Conservation (phyloP, 1,284 basidiomycete species). For the Tilletia walkeri region DNA sequence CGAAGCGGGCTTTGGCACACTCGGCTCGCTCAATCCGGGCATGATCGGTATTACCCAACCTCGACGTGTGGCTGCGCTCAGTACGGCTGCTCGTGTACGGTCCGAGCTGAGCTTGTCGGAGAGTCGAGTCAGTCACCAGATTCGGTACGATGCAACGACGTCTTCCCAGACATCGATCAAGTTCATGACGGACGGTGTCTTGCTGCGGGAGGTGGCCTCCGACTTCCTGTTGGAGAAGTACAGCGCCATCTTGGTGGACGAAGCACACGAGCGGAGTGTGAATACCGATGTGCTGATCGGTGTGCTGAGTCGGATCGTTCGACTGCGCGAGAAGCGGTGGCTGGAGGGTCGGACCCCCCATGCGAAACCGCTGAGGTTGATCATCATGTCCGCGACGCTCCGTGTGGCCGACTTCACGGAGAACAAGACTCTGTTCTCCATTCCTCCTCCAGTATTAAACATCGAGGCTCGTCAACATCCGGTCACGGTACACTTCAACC, state of each 20-base stretch:
- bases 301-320: slow-evolving; percentile 85
- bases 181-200: slow-evolving; percentile 99
- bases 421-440: slow-evolving; percentile 77
- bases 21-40: slow-evolving; percentile 83
- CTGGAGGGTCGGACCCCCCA: slow-evolving; percentile 25
- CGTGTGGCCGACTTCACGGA: slow-evolving; percentile 89
- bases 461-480: slow-evolving; percentile 89
- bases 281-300: slow-evolving; percentile 98
- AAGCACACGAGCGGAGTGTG: slow-evolving; percentile 96
- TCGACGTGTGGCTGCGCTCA: slow-evolving; percentile 92
- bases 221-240: slow-evolving; percentile 90
- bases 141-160: slow-evolving; percentile 92
- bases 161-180: slow-evolving; percentile 87
- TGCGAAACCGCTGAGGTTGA: slow-evolving; percentile 75
- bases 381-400: slow-evolving; percentile 98
- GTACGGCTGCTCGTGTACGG: slow-evolving; percentile 87
- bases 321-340: slow-evolving; percentile 65
- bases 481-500: slow-evolving; percentile 90
- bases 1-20: slow-evolving; percentile 90
- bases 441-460: slow-evolving; percentile 75
- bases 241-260: slow-evolving; percentile 84
- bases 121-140: slow-evolving; percentile 86
- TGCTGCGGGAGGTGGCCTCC: slow-evolving; percentile 84
- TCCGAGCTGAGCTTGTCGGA: slow-evolving; percentile 79
- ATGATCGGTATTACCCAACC: slow-evolving; percentile 99